A percentile compares a stretch with the other conserved stretches of the same genome.
Conservation (phyloP, 345 rosid species). For the Euclidium syriacum region DNA sequence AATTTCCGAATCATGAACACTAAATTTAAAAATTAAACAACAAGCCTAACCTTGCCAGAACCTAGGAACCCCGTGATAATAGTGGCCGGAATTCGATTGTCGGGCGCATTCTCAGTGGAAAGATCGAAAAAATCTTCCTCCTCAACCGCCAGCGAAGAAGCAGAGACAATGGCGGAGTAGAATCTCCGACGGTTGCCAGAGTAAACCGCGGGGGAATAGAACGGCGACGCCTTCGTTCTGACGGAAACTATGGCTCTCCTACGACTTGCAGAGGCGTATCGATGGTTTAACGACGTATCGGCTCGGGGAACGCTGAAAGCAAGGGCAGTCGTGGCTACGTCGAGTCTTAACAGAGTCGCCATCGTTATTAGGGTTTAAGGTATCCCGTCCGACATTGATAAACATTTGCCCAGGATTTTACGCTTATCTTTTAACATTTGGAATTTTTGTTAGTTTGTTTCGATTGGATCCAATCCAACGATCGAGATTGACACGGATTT, state of each 20-base stretch:
- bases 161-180: conserved; percentile 33
- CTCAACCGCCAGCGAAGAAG: conserved; percentile 44
- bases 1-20: background rate
- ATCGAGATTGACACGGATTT: background rate
- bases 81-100: conserved; percentile 84
- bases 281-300: conserved; percentile 14
- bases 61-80: conserved; percentile 92
- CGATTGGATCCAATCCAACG: conserved; percentile 17
- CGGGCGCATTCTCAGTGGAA: conserved; percentile 52
- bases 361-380: conserved; percentile 32
- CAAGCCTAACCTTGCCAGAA: conserved; percentile 69
- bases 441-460: background rate
- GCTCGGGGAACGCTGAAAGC: conserved; percentile 35
- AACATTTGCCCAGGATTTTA: background rate
- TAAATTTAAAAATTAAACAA: background rate
- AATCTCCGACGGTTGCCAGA: conserved; percentile 35
- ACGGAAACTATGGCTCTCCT: conserved; percentile 29
- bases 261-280: conserved; percentile 30
- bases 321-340: conserved; percentile 46
- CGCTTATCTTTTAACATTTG: background rate
- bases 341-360: conserved; percentile 48
- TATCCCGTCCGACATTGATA: background rate
- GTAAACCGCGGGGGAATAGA: conserved; percentile 12
- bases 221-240: conserved; percentile 25
- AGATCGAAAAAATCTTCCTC: conserved; percentile 52